Base-by-base conservation (phyloP, 768 basidiomycete genomes). In the Tulasnella sp. region DNA sequence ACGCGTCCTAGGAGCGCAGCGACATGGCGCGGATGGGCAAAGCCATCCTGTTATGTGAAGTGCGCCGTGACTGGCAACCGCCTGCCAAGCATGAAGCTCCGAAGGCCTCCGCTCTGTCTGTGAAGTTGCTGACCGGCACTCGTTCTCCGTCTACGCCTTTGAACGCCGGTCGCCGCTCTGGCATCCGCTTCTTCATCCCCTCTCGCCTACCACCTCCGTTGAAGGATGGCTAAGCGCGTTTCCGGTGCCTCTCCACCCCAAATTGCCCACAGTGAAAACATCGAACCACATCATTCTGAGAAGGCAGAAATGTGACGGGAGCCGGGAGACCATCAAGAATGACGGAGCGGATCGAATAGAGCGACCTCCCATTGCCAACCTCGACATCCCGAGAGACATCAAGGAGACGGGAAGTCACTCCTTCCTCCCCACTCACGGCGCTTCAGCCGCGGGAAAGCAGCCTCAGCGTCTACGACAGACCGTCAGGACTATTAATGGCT, bases 141-240 rank as follows among this genome's bases (percentile, higher is more conserved):
- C 64, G 64, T 69, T 69, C 64, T 69, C 64, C 64, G 64, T 69
- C 64, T 28, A 69, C 12, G 64, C 64, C 64, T 69, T 37, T 69
- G 64, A 69, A 69, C 64, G 64, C 64, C 64, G 64, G 64, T 2
- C 64, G 14, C 64, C 34, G 64, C 64, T 69, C 64, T 69, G 34
- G 64, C 64, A 37, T 37, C 64, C 64, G 14, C 64, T 34, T 31
- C 28, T 69, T 69, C 64, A 24, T 28, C 12, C 64, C 34, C 34
- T 37, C 28, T 69, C 64, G 64, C 28, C 64, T 46, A 46, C 14
- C 64, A 69, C 28, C 64, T 69, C 64, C 31, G 28, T 69, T 14
- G 64, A 37, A 34, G 64, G 12, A 20, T 18, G 64, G 64, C 64
- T 69, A 28, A 31, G 64, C 64, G 64, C 18, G 64, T 69, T 69